phyloP scores from a whole-genome alignment of 2,329 filamentous ascomycete genomes.

The Orbilia oligospora region DNA sequence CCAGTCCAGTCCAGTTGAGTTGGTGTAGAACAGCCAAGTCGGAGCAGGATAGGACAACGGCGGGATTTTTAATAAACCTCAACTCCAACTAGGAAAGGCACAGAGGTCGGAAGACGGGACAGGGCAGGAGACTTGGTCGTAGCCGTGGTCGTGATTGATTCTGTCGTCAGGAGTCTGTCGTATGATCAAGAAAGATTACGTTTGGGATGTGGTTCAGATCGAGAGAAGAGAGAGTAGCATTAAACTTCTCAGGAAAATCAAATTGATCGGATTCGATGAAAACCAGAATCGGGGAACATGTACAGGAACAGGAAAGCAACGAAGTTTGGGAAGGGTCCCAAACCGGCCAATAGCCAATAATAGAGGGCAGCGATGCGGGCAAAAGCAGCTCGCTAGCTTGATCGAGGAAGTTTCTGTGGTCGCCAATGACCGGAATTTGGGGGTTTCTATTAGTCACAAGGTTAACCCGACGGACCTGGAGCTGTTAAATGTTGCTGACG shows the following conservation, averaged over 20 bases:
- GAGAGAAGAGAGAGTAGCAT: slow-evolving; percentile 16
- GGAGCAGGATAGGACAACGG: slow-evolving; percentile 3
- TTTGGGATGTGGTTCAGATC: slow-evolving; percentile 14
- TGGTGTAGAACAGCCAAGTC: not conserved
- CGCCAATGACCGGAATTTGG: slow-evolving; percentile 28
- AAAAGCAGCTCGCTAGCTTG: slow-evolving; percentile 37
- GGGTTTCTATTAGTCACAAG: slow-evolving; percentile 52
- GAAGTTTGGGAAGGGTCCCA: slow-evolving; percentile 35
- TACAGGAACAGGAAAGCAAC: slow-evolving; percentile 16
- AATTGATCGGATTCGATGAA: slow-evolving; percentile 26
- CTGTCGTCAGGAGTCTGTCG: slow-evolving; percentile 24
- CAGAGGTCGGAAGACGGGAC: slow-evolving; percentile 10
- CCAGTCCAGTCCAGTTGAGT: too few species aligned
- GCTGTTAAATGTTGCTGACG: slow-evolving; percentile 28
- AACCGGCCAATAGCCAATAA: slow-evolving; percentile 33
- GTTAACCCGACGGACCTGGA: not conserved
- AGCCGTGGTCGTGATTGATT: slow-evolving; percentile 4
- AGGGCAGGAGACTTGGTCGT: too few species aligned
- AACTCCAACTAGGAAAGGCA: not conserved
- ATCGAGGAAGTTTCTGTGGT: slow-evolving; percentile 24
- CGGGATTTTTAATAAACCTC: slow-evolving; percentile 13
- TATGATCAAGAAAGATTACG: slow-evolving; percentile 5
- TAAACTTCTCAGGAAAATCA: slow-evolving; percentile 18
- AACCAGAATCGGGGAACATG: not conserved
- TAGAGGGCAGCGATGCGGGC: slow-evolving; percentile 32